A percentile compares a stretch with the other conserved stretches of the same genome.
These are phyloP conservation scores for Ustilago loliicola DNA, from an alignment of 1,284 basidiomycete species.

Conservation along the genomic window DNA sequence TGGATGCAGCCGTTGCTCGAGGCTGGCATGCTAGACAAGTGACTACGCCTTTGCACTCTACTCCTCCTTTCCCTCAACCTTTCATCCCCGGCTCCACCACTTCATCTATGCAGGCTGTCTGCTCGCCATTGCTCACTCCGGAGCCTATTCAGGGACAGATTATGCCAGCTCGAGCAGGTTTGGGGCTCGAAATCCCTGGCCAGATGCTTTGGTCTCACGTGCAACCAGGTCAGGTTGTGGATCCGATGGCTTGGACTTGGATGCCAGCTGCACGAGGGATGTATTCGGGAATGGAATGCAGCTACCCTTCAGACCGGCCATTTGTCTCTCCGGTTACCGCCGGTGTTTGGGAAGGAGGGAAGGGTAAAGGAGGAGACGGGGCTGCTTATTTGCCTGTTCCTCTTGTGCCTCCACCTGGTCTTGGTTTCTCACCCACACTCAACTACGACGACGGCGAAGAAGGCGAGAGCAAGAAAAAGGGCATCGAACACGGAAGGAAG, in stretches of 20 bases:
- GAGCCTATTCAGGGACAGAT: background rate
- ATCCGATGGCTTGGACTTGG: slow-evolving; percentile 6
- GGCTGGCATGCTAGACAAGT: background rate
- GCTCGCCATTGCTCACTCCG: background rate
- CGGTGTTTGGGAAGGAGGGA: slow-evolving; percentile 4
- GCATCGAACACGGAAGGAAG: background rate
- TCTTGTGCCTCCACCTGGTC: slow-evolving; percentile 16
- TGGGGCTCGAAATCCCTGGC: slow-evolving; percentile 19
- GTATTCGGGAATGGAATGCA: slow-evolving; percentile 16
- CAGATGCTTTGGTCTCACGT: slow-evolving; percentile 10
- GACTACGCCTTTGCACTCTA: background rate
- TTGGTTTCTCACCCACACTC: background rate
- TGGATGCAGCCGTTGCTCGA: slow-evolving; percentile 14
- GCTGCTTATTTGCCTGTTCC: slow-evolving; percentile 18
- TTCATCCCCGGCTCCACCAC: slow-evolving; percentile 6
- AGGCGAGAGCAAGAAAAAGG: slow-evolving; percentile 1
- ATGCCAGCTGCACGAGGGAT: slow-evolving; percentile 2
- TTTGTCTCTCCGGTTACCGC: background rate
- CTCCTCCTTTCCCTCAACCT: slow-evolving; percentile 3
- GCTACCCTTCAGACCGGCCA: slow-evolving; percentile 4
- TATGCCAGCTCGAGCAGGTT: background rate
- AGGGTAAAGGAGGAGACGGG: background rate
- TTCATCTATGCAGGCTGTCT: slow-evolving; percentile 4
- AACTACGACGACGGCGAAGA: background rate
- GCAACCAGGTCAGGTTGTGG: background rate